These are phyloP conservation scores for Leccinum imitatum DNA, from an alignment of 768 basidiomycete species.

Conservation along the genomic window DNA sequence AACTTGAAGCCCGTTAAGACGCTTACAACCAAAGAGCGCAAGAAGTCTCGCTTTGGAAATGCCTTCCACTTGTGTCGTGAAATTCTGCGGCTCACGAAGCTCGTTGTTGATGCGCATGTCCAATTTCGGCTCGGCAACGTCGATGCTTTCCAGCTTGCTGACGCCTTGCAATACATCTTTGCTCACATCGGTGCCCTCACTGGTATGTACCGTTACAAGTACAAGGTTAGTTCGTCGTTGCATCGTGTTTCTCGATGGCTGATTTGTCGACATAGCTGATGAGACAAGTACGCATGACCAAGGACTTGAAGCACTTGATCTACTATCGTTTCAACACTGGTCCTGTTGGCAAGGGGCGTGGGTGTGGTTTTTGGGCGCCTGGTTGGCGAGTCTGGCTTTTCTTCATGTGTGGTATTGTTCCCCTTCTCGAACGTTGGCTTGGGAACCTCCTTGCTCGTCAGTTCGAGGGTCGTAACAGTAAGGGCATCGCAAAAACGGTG, in stretches of 20 bases:
- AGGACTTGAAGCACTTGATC: slow-evolving; percentile 97
- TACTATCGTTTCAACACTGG: slow-evolving; percentile 99
- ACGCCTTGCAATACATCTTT: slow-evolving; percentile 97
- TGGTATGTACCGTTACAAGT: slow-evolving; percentile 99
- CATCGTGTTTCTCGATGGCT: slow-evolving; percentile 6
- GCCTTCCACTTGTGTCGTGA: slow-evolving; percentile 98
- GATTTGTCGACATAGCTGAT: slow-evolving; percentile 60
- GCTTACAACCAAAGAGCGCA: slow-evolving; percentile 97
- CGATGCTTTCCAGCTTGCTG: slow-evolving; percentile 98
- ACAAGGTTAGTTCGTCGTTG: slow-evolving; percentile 64
- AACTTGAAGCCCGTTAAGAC: slow-evolving; percentile 98
- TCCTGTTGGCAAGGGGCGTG: slow-evolving; percentile 98
- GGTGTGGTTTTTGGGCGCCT: slow-evolving; percentile 99
- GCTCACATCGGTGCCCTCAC: slow-evolving; percentile 96
- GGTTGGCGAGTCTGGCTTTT: slow-evolving; percentile 99
- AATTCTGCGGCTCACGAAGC: slow-evolving; percentile 95
- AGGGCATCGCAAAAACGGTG: slow-evolving; percentile 95
- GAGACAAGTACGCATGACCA: slow-evolving; percentile 99
- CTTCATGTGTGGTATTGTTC: slow-evolving; percentile 99
- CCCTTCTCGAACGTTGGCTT: slow-evolving; percentile 95
- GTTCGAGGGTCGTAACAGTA: slow-evolving; percentile 97
- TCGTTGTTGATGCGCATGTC: slow-evolving; percentile 98
- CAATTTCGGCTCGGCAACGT: slow-evolving; percentile 98
- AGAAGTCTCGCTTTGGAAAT: slow-evolving; percentile 99
- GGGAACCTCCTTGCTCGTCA: slow-evolving; percentile 97